Conservation (phyloP, 2,329 filamentous ascomycete species). For the Lojkania enalia region DNA sequence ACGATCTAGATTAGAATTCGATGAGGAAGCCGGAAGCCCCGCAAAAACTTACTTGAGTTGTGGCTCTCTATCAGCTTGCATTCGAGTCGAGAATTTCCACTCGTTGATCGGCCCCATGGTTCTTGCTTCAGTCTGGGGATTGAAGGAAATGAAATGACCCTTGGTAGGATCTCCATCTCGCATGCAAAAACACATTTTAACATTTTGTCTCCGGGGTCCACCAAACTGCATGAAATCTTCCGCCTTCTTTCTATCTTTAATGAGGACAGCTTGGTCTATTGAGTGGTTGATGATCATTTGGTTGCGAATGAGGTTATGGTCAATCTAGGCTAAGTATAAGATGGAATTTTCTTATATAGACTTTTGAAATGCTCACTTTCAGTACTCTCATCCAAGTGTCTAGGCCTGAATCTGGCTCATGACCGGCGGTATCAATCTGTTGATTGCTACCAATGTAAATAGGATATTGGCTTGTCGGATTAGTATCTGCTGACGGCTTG, state of each 20-base stretch:
- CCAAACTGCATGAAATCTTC: constrained; percentile 68
- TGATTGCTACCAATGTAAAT: constrained; percentile 66
- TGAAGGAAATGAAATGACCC: constrained; percentile 54
- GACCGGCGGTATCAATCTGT: constrained; percentile 60
- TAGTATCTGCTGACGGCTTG: constrained; percentile 1
- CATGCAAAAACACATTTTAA: constrained; percentile 71
- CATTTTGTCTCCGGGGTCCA: constrained; percentile 60
- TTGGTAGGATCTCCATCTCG: constrained; percentile 64
- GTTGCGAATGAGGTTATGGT: constrained; percentile 75
- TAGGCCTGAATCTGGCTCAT: constrained; percentile 73
- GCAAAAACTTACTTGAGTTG: constrained; percentile 58
- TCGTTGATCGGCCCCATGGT: constrained; percentile 58
- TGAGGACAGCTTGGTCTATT: constrained; percentile 83
- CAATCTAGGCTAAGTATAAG: constrained; percentile 59
- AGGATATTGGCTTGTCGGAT: constrained; percentile 49
- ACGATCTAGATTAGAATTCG: neutral
- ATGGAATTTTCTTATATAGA: constrained; percentile 2
- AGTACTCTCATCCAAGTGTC: constrained; percentile 80
- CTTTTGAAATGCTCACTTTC: constrained; percentile 53
- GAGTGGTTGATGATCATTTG: constrained; percentile 79
- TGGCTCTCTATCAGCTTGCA: constrained; percentile 74
- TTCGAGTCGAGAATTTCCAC: constrained; percentile 64
- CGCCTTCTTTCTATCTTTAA: constrained; percentile 69
- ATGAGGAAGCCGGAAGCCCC: neutral
- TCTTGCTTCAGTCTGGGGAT: constrained; percentile 51